These are phyloP conservation scores for Tylopilus sp. DNA, from an alignment of 1,284 basidiomycete genomes.

Conservation along the genomic window DNA sequence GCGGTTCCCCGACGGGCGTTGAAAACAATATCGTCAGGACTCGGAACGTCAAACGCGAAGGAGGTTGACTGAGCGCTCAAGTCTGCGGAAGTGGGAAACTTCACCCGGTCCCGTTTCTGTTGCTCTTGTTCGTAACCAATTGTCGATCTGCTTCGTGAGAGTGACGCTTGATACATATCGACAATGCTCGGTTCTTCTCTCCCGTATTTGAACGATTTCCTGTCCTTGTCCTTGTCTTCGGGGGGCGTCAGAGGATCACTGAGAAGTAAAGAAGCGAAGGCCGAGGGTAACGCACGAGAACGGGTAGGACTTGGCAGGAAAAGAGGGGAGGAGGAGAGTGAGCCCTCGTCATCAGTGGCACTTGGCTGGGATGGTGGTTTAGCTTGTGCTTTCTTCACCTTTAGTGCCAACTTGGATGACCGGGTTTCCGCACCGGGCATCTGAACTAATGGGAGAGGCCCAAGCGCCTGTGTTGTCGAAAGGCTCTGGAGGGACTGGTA, in stretches of 20 bases:
- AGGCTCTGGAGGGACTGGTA: slow-evolving; percentile 64
- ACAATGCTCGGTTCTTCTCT: slow-evolving; percentile 34
- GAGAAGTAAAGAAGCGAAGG: slow-evolving; percentile 72
- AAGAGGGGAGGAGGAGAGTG: slow-evolving; percentile 47
- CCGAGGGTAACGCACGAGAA: slow-evolving; percentile 69
- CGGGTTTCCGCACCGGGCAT: slow-evolving; percentile 38
- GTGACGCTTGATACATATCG: slow-evolving; percentile 31
- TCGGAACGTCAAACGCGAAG: slow-evolving; percentile 79
- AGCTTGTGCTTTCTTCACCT: slow-evolving; percentile 55
- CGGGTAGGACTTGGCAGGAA: slow-evolving; percentile 52
- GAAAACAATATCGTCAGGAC: slow-evolving; percentile 83
- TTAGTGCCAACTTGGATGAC: slow-evolving; percentile 67
- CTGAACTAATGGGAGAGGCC: slow-evolving; percentile 24
- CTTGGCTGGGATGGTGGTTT: slow-evolving; percentile 37
- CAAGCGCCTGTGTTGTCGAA: slow-evolving; percentile 27
- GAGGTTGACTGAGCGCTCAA: slow-evolving; percentile 32
- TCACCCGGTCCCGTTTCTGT: slow-evolving; percentile 8
- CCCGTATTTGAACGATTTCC: slow-evolving; percentile 29
- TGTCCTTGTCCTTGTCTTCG: slow-evolving; percentile 39
- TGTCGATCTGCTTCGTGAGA: slow-evolving; percentile 35
- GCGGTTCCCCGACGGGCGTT: slow-evolving; percentile 76
- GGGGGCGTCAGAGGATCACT: slow-evolving; percentile 47
- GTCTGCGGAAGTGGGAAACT: slow-evolving; percentile 21
- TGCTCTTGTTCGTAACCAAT: slow-evolving; percentile 18
- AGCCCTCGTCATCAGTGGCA: slow-evolving; percentile 40